A percentile compares a stretch with the other conserved stretches of the same genome.
These are phyloP conservation scores for Phalaenopsis aphrodite DNA, from an alignment of 106 monocot species.

Conservation along the genomic window DNA sequence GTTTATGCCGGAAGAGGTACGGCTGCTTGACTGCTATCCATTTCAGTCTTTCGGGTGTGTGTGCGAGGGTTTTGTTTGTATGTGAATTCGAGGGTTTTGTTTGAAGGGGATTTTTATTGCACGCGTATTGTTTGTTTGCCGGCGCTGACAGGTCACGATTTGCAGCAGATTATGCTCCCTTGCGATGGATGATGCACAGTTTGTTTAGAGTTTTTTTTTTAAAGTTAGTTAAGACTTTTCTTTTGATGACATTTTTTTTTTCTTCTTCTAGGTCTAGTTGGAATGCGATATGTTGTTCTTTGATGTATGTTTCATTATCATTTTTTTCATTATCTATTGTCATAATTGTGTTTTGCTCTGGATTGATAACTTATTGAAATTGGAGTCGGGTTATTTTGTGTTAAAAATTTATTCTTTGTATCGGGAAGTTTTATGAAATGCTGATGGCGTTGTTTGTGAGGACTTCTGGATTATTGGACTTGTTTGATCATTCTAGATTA, in stretches of 20 bases:
- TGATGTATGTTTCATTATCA: no score
- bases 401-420: no score
- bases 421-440: no score
- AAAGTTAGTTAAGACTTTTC: not conserved
- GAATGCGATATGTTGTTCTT: no score
- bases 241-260: not conserved
- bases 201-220: not conserved
- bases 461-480: no score
- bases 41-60: not conserved
- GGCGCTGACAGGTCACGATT: not conserved
- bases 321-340: no score
- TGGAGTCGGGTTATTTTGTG: no score
- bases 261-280: not conserved
- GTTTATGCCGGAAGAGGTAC: conserved; percentile 8
- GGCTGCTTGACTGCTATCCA: not conserved
- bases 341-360: no score
- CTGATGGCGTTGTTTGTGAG: no score
- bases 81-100: not conserved
- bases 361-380: no score
- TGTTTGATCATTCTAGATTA: no score
- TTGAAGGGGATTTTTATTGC: not conserved
- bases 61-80: conserved; percentile 1
- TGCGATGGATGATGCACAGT: not conserved
- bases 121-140: not conserved
- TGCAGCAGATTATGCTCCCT: not conserved